Percentiles rank a stretch among this genome's conserved stretches.
phyloP scores from a whole-genome alignment of 208 protist species.

The Crithidia brevicula region DNA sequence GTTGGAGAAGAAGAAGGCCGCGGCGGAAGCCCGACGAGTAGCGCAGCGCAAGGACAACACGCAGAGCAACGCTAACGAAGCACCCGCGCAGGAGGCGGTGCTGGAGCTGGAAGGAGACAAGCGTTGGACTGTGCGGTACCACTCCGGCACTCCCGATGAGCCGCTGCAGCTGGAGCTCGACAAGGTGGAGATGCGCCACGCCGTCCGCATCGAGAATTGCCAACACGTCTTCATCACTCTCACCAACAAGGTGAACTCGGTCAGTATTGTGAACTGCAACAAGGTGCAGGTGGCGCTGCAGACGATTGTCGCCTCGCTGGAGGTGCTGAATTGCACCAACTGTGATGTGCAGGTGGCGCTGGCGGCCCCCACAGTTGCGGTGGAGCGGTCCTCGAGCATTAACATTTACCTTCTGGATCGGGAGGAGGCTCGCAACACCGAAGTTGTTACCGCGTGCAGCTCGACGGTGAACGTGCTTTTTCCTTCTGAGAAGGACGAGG shows the following conservation, averaged over 20 bases:
- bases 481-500: constrained; percentile 53
- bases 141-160: constrained; percentile 46
- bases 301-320: constrained; percentile 64
- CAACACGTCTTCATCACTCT: constrained; percentile 65
- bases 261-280: constrained; percentile 71
- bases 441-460: constrained; percentile 80
- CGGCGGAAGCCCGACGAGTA: constrained; percentile 36
- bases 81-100: constrained; percentile 26
- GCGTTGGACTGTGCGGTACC: constrained; percentile 67
- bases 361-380: constrained; percentile 61
- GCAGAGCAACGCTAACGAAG: constrained; percentile 1
- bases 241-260: constrained; percentile 81
- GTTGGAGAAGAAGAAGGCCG: constrained; percentile 66
- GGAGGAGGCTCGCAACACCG: constrained; percentile 59
- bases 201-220: constrained; percentile 77
- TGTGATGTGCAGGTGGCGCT: constrained; percentile 68
- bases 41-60: constrained; percentile 22
- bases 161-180: constrained; percentile 52
- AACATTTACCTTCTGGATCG: constrained; percentile 75
- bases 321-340: constrained; percentile 71
- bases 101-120: constrained; percentile 71
- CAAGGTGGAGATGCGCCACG: constrained; percentile 72
- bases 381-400: constrained; percentile 69
- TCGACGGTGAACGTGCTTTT: constrained; percentile 79
- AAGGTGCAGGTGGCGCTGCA: constrained; percentile 77